phyloP scores from a whole-genome alignment of 2,329 filamentous ascomycete species.

The Trichothecium sympodiale region DNA sequence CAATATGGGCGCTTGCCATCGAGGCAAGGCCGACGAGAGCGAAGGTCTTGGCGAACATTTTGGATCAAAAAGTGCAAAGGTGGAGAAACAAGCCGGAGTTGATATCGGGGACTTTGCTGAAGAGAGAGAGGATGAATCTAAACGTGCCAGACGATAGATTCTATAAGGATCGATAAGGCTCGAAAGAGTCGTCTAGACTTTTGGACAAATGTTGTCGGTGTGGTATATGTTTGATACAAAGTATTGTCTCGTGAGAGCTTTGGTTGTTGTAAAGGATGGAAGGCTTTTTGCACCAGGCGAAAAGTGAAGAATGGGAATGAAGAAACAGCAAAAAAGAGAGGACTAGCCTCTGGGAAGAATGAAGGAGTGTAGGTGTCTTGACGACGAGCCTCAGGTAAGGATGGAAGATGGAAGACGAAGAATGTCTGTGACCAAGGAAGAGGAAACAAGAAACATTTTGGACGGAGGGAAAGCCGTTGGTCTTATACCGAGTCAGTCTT shows the following conservation, averaged over 20 bases:
- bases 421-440: slow-evolving; percentile 5
- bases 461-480: slow-evolving; percentile 3
- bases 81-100: not conserved
- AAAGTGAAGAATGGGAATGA: slow-evolving; percentile 13
- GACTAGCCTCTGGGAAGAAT: slow-evolving; percentile 22
- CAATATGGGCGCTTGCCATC: slow-evolving; percentile 62
- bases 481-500: slow-evolving; percentile 6
- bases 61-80: slow-evolving; percentile 19
- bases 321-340: slow-evolving; percentile 18
- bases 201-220: not conserved
- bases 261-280: slow-evolving; percentile 4
- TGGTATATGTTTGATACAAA: not conserved
- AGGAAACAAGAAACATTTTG: slow-evolving; percentile 3
- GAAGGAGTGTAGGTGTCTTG: slow-evolving; percentile 17
- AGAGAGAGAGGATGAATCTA: slow-evolving; percentile 12
- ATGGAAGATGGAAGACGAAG: slow-evolving; percentile 9
- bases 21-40: slow-evolving; percentile 45
- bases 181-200: slow-evolving; percentile 7
- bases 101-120: slow-evolving; percentile 23
- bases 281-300: slow-evolving; percentile 10
- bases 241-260: not conserved
- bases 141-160: slow-evolving; percentile 30
- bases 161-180: slow-evolving; percentile 5
- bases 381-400: slow-evolving; percentile 13
- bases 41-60: slow-evolving; percentile 39